Base-by-base conservation (phyloP, 768 basidiomycete species). In the Russula foetens region DNA sequence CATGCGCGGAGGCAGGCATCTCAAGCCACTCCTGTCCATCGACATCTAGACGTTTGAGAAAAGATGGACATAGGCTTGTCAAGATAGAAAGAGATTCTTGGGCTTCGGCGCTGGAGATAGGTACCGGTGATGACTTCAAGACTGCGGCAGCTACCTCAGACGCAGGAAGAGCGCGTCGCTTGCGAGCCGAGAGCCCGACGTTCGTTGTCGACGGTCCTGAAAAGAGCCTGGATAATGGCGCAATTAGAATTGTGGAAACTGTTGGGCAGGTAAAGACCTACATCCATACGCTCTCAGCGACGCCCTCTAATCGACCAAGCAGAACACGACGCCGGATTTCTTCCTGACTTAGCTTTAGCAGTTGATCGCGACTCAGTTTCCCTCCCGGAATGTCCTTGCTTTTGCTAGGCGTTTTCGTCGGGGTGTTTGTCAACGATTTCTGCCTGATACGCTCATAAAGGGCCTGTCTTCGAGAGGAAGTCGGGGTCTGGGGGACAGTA, bases 231-330 rank as follows among this genome's bases (percentile, higher is more conserved):
- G 26, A 26, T 5, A 57, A 26, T 5, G 56, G 9, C 21, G 14
- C 14, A 59, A 28, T 67, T 52, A 52, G 9, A 15, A 39, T 21
- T 23, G n/a, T n/a, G 26, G 41, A 29, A 28, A 19, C 17, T 17
- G 47, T 44, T 19, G 26, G 24, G 50, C 29, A 33, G 50, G 2
- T 0, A 56, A 3, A 9, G 5, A 62, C 64, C 60, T 52, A 88
- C 91, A 92, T 91, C 88, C 90, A 92, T 19, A 87, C 81, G 64
- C 90, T 88, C 69, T 93, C 90, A n/a, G 91, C 91, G 29, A 93
- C 81, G 11, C 86, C 85, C 28, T 80, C 79, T 7, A 93, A 79
- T 21, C 91, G 83, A 52, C 90, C 90, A 8, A 93, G 76, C 31
- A 92, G 70, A 65, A 86, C 90, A 39, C 90, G 77, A 59, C 86